Percentiles rank a stretch among this genome's conserved stretches.
These are phyloP conservation scores for Fraxinus cuspidata DNA, from an alignment of 257 asterid genomes.

Conservation along the genomic window DNA sequence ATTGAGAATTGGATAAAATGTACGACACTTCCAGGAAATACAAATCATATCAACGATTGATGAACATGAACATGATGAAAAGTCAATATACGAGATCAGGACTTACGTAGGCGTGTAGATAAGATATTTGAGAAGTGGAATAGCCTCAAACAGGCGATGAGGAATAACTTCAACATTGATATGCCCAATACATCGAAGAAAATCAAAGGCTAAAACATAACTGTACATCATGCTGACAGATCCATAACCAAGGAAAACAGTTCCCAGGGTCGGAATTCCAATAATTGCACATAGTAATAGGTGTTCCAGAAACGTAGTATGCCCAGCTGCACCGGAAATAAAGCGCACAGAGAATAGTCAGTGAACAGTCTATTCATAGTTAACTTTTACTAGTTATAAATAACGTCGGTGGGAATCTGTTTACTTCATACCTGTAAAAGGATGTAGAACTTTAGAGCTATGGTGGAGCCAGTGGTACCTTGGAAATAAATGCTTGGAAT, in stretches of 20 bases:
- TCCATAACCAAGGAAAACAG: slow-evolving; percentile 65
- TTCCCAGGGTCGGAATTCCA: slow-evolving; percentile 75
- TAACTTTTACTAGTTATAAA: neutral
- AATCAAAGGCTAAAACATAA: slow-evolving; percentile 73
- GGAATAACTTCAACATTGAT: slow-evolving; percentile 77
- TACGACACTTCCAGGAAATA: neutral
- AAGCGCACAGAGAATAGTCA: slow-evolving; percentile 13
- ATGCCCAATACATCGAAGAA: slow-evolving; percentile 82
- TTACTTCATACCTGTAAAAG: slow-evolving; percentile 65
- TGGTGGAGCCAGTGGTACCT: slow-evolving; percentile 91
- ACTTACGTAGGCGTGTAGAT: slow-evolving; percentile 85
- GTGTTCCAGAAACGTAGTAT: slow-evolving; percentile 84
- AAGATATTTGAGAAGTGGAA: slow-evolving; percentile 65
- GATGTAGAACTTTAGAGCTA: slow-evolving; percentile 68
- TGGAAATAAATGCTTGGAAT: slow-evolving; percentile 54
- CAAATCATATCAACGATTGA: neutral
- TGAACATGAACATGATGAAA: neutral
- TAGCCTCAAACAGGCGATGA: slow-evolving; percentile 39
- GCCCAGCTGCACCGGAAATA: slow-evolving; percentile 60
- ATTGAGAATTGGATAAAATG: neutral
- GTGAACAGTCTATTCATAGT: neutral
- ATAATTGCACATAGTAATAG: slow-evolving; percentile 56
- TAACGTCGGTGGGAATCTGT: neutral
- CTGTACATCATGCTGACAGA: slow-evolving; percentile 63
- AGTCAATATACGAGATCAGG: neutral